Conservation (phyloP, 208 protist species). For the Strigomonas culicis region DNA sequence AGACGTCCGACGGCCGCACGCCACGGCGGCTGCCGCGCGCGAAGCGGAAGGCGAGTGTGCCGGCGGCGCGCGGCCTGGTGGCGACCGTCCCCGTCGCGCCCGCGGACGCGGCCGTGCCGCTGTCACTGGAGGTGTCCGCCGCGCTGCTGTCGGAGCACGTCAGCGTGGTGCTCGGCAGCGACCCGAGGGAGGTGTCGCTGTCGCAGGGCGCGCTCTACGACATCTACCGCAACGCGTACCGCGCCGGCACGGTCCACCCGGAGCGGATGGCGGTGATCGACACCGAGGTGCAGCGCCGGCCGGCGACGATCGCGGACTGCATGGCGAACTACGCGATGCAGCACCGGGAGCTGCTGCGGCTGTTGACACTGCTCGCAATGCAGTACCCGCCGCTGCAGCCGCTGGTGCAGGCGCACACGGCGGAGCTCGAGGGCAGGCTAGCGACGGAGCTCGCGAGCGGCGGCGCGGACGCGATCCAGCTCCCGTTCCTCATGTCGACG, state of each 20-base stretch:
- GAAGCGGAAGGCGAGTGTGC: no score
- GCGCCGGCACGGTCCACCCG: slow-evolving; percentile 32
- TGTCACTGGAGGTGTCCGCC: background rate
- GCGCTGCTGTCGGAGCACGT: background rate
- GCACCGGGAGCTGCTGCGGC: slow-evolving; percentile 22
- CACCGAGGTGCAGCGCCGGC: background rate
- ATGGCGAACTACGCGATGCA: slow-evolving; percentile 18
- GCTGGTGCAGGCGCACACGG: slow-evolving; percentile 9
- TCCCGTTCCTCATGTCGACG: slow-evolving; percentile 24
- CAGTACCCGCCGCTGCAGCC: slow-evolving; percentile 14
- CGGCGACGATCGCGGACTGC: slow-evolving; percentile 1
- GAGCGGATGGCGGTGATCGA: slow-evolving; percentile 46
- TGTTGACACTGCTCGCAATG: slow-evolving; percentile 13
- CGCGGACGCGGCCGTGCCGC: background rate
- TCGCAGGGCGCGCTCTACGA: slow-evolving; percentile 26
- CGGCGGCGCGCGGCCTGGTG: no score
- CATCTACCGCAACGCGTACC: slow-evolving; percentile 39
- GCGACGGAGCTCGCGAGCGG: slow-evolving; percentile 8
- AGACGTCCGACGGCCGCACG: background rate
- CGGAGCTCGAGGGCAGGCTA: slow-evolving; percentile 15
- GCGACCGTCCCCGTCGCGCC: background rate
- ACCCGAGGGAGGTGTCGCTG: background rate
- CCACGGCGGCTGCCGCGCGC: background rate
- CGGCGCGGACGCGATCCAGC: background rate
- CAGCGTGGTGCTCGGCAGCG: background rate